Evolutionary conservation across 176 grass and related monocot genomes (phyloP).

Genomic region (Puya raimondii): DNA sequence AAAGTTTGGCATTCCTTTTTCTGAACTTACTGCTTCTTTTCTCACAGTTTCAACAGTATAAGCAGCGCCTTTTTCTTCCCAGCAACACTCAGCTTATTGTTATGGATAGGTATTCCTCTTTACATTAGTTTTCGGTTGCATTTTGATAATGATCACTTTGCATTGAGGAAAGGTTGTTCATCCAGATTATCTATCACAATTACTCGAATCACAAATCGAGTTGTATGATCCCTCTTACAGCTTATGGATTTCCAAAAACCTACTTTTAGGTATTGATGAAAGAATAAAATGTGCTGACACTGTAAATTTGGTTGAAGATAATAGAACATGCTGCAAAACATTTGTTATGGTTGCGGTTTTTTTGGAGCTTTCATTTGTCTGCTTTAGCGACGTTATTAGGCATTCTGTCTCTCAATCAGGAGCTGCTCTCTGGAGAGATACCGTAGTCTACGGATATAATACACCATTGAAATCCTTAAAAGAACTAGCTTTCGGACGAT

Average conservation of each 20-base stretch:
- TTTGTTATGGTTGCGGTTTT: too few species aligned
- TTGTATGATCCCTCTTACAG: background rate
- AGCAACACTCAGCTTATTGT: slow-evolving; percentile 48
- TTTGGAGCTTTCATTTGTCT: too few species aligned
- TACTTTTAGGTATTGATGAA: background rate
- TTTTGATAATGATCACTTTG: background rate
- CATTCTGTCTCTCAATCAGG: slow-evolving; percentile 28
- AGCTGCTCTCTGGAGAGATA: slow-evolving; percentile 59
- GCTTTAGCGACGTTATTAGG: too few species aligned
- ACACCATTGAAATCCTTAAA: slow-evolving; percentile 65
- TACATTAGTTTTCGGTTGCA: too few species aligned
- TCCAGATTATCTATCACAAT: too few species aligned
- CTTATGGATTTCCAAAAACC: background rate
- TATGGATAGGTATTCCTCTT: slow-evolving; percentile 63
- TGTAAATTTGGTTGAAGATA: background rate
- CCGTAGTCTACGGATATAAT: slow-evolving; percentile 53
- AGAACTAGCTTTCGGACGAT: slow-evolving; percentile 55
- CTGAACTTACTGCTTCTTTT: slow-evolving; percentile 1
- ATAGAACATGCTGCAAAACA: too few species aligned
- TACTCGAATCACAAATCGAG: background rate
- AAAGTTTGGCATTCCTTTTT: background rate
- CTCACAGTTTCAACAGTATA: slow-evolving; percentile 66
- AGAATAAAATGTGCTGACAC: background rate
- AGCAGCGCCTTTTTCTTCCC: slow-evolving; percentile 80
- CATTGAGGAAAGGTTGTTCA: background rate